phyloP scores from a whole-genome alignment of 106 monocot genomes.

The Apostasia shenzhenica region DNA sequence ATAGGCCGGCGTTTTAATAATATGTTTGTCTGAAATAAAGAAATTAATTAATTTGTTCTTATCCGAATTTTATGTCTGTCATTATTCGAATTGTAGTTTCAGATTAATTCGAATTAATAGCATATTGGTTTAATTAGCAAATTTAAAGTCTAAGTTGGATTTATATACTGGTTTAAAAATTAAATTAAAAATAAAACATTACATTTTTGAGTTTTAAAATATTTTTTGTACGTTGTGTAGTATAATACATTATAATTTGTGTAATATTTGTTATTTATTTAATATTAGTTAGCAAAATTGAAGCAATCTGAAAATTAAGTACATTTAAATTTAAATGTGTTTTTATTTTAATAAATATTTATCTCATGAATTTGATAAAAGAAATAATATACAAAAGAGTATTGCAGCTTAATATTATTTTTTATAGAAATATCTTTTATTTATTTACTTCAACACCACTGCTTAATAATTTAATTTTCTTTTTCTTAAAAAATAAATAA shows the following conservation, averaged over 20 bases:
- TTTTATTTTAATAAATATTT: background rate
- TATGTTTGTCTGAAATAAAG: no score
- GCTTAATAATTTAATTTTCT: conserved; percentile 8
- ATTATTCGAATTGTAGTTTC: no score
- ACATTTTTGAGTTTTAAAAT: background rate
- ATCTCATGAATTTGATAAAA: background rate
- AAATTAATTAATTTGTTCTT: no score
- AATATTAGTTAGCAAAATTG: no score
- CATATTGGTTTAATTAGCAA: no score
- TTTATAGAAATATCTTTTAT: background rate
- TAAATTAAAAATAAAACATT: no score
- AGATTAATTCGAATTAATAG: no score
- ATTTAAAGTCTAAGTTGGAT: no score
- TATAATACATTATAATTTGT: background rate
- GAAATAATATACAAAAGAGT: background rate
- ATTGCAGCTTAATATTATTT: background rate
- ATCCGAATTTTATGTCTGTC: no score
- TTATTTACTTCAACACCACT: background rate
- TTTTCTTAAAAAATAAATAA: conserved; percentile 4
- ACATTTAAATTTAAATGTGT: background rate
- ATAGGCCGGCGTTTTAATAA: no score
- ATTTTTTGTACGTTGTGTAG: background rate
- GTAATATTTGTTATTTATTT: background rate
- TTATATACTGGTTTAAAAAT: no score
- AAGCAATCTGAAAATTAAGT: no score